Conservation (phyloP, 495 filamentous ascomycete genomes). For the Hypoxylon crocopeplum region DNA sequence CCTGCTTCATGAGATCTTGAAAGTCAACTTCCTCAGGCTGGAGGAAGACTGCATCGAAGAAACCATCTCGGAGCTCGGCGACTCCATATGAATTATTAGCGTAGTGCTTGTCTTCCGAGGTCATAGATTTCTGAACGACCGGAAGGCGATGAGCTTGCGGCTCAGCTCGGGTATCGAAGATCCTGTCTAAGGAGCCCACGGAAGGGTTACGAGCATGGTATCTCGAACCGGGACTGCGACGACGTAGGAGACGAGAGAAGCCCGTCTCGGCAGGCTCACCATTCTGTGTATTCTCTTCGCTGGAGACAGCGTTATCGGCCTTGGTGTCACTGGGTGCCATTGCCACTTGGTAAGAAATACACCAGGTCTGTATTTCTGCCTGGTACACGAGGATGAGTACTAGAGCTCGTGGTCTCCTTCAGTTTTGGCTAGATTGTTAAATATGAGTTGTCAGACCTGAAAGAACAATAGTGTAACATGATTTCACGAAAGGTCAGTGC, state of each 20-base stretch:
- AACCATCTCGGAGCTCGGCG: conserved; percentile 62
- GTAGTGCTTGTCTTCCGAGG: conserved; percentile 35
- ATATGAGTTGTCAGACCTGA: too few relatives aligned
- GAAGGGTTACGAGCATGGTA: conserved; percentile 29
- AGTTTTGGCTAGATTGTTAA: too few relatives aligned
- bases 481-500: too few relatives aligned
- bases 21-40: conserved; percentile 49
- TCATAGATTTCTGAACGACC: conserved; percentile 23
- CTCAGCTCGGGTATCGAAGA: conserved; percentile 37
- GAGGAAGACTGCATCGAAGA: conserved; percentile 65
- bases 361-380: too few relatives aligned
- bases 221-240: conserved; percentile 8
- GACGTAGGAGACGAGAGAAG: conserved; percentile 29
- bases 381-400: background rate
- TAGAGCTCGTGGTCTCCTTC: background rate
- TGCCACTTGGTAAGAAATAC: background rate
- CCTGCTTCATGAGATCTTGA: conserved; percentile 45
- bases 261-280: background rate
- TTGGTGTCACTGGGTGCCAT: conserved; percentile 7
- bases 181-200: conserved; percentile 35
- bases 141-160: conserved; percentile 5
- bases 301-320: background rate
- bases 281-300: conserved; percentile 4
- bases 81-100: conserved; percentile 55
- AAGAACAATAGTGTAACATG: too few relatives aligned